Base-by-base conservation (phyloP, 805 yeast genomes). In the Diddensiella caesifluorescens region DNA sequence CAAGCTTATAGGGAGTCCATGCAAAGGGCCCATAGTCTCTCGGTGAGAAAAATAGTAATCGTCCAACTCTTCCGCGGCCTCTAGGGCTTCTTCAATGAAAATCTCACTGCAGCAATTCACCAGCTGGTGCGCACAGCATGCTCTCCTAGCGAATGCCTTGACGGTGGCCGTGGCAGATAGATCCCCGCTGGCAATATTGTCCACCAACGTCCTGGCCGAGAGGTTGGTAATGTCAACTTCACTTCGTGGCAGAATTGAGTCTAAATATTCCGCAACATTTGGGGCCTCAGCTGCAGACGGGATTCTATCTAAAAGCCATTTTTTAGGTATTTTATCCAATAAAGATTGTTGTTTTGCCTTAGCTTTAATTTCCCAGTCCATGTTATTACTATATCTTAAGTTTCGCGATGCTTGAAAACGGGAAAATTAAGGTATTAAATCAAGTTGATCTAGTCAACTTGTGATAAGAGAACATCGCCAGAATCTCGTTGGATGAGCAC, bases 1-100 rank as follows among this genome's bases (percentile, higher is more conserved):
- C 39, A 79, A 64, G 0, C 83, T 76, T 22, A 79, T 64, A 2
- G 86, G 86, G 25, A 79, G 61, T 2, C 86, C 86, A 51, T 79
- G 85, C 33, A 79, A 67, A 1, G 83, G 79, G 25, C 85, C 85
- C 18, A 75, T 52, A 1, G 71, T 60, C 45, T 69, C 66, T 12
- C 79, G 80, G 34, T 67, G 60, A 35, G 65, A 51, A 31, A 56
- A 58, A 46, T 55, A 74, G 54, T 71, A 68, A 13, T 67, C 71
- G 53, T 80, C 87, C 47, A 77, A 63, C 44, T 59, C 67, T 51
- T 70, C 59, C 3, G 86, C 86, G 48, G 69, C 64, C 38, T 65
- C 64, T 42, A 77, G 62, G 10, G 83, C 86, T 42, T 74, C 73
- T 9, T 75, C 75, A 25, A 75, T 61, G 55, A 80, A 79, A 23